These are phyloP conservation scores for Ilex paraguariensis DNA, from an alignment of 305 asterid genomes.

Conservation along the genomic window DNA sequence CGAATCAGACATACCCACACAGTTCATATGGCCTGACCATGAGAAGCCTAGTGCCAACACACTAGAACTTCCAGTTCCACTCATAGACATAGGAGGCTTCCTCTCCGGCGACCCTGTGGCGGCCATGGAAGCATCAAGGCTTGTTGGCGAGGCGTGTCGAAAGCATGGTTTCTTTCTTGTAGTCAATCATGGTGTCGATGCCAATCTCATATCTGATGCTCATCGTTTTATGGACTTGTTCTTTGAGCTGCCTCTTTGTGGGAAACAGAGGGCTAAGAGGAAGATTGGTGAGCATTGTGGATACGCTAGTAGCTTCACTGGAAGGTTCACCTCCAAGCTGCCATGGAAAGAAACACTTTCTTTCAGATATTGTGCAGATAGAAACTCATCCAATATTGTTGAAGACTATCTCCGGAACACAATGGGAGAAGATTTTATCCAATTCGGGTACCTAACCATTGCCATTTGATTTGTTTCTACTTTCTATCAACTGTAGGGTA, in stretches of 20 bases:
- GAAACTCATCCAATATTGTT: conserved; percentile 24
- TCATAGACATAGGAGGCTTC: conserved; percentile 41
- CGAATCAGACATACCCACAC: conserved; percentile 12
- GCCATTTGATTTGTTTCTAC: neutral
- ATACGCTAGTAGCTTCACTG: conserved; percentile 19
- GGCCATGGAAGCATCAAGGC: conserved; percentile 13
- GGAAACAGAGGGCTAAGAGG: conserved; percentile 37
- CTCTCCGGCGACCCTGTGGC: conserved; percentile 33
- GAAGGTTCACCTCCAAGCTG: conserved; percentile 12
- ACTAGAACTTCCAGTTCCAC: conserved; percentile 39
- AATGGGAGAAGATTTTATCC: conserved; percentile 33
- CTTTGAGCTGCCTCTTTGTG: conserved; percentile 35
- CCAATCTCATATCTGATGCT: conserved; percentile 28
- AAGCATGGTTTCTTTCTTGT: conserved; percentile 52
- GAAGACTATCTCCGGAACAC: conserved; percentile 27
- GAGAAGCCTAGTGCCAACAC: conserved; percentile 26
- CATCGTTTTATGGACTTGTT: conserved; percentile 33
- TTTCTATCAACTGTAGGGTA: too few species aligned
- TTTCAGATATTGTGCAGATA: neutral
- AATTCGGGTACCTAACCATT: conserved; percentile 26
- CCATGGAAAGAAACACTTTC: conserved; percentile 25
- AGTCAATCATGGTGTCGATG: conserved; percentile 41
- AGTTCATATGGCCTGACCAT: conserved; percentile 26
- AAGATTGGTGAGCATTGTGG: conserved; percentile 18
- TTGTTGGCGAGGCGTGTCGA: conserved; percentile 18